Conservation (phyloP, 768 basidiomycete genomes). For the Auricularia auricula-judae region DNA sequence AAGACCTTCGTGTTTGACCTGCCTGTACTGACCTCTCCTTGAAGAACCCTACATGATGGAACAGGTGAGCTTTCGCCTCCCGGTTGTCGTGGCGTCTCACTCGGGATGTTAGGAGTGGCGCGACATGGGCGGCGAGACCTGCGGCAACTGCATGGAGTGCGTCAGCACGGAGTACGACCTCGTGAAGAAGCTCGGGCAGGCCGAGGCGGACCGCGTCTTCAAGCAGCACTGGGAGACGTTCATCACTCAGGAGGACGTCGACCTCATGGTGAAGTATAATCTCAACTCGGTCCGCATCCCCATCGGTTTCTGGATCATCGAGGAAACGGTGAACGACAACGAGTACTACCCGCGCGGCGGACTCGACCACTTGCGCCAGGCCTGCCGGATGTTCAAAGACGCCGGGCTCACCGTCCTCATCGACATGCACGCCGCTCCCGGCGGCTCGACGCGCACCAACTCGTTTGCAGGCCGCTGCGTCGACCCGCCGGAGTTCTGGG, state of each 20-base stretch:
- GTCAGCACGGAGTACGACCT: not conserved
- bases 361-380: not conserved
- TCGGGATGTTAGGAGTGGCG: not conserved
- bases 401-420: constrained; percentile 39
- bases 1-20: not conserved
- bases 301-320: constrained; percentile 39
- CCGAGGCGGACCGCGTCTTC: not conserved
- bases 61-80: not conserved
- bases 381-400: constrained; percentile 2
- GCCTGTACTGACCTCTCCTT: not conserved
- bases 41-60: not conserved
- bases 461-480: not conserved
- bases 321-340: constrained; percentile 19
- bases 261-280: not conserved
- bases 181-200: not conserved
- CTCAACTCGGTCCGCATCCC: constrained; percentile 34
- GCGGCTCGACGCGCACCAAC: constrained; percentile 17
- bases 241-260: constrained; percentile 54
- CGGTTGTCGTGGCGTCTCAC: not conserved
- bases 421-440: constrained; percentile 44
- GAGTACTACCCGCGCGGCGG: not conserved
- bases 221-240: constrained; percentile 59
- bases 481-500: not conserved
- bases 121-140: not conserved
- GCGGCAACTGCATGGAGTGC: constrained; percentile 1